Evolutionary conservation across 225 moss, liverwort and hornwort genomes (phyloP).

Genomic region (Physcomitrellopsis africana): DNA sequence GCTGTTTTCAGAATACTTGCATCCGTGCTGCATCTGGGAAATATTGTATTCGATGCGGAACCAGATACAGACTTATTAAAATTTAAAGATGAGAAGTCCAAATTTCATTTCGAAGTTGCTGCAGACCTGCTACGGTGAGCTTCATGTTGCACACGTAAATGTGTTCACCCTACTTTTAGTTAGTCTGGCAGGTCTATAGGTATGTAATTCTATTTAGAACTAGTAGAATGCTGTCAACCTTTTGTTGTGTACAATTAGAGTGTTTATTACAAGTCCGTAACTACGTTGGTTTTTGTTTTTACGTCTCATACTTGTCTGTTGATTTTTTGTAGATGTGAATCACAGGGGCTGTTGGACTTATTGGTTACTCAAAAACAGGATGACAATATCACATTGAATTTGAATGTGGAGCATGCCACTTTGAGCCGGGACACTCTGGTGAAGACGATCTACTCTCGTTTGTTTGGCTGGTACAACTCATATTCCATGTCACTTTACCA

Average conservation of each 20-base stretch:
- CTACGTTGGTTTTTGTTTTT: neutral
- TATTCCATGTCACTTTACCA: neutral
- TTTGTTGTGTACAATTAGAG: too few relatives aligned
- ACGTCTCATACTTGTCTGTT: neutral
- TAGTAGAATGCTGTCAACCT: neutral
- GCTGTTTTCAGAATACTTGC: constrained; percentile 76
- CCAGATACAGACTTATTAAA: constrained; percentile 65
- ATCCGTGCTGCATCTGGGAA: constrained; percentile 70
- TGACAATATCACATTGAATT: constrained; percentile 67
- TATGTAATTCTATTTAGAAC: neutral
- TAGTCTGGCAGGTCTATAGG: too few relatives aligned
- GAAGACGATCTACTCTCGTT: constrained; percentile 75
- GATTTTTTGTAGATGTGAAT: constrained; percentile 49
- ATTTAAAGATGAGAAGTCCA: constrained; percentile 60
- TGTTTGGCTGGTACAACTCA: constrained; percentile 71
- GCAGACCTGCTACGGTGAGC: constrained; percentile 72
- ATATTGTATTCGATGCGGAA: constrained; percentile 61
- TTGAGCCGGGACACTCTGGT: constrained; percentile 72
- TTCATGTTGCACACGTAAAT: neutral
- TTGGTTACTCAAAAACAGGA: constrained; percentile 63
- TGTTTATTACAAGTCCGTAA: neutral
- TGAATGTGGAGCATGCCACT: constrained; percentile 58
- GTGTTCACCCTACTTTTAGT: neutral
- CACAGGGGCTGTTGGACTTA: constrained; percentile 65
- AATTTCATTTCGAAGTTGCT: constrained; percentile 60